A percentile compares a stretch with the other conserved stretches of the same genome.
phyloP scores from a whole-genome alignment of 225 moss, liverwort and hornwort species.

The Neckera pumila region DNA sequence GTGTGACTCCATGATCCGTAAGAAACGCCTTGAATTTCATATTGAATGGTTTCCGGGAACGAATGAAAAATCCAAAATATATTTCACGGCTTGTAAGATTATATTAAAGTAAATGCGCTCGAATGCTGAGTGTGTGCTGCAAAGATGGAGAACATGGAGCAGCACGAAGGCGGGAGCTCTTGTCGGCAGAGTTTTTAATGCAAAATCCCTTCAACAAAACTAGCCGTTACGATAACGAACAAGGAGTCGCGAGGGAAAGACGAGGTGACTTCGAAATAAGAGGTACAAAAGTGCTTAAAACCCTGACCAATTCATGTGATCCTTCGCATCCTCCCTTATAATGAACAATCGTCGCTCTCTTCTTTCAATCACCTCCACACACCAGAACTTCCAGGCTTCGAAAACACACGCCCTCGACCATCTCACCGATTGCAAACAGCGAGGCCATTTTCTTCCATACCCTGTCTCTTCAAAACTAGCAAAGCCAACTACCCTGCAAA shows the following conservation, averaged over 20 bases:
- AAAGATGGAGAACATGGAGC: neutral
- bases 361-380: neutral
- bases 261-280: neutral
- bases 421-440: neutral
- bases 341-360: neutral
- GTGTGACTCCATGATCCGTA: constrained; percentile 77
- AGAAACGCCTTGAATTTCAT: constrained; percentile 95
- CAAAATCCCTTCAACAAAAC: neutral
- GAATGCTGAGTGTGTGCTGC: neutral
- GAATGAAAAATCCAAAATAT: neutral
- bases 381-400: neutral
- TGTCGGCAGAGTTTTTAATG: no score
- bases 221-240: neutral
- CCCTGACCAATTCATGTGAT: neutral
- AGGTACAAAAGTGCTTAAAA: neutral
- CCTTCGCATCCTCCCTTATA: neutral
- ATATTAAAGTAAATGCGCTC: neutral
- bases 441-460: neutral
- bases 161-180: neutral
- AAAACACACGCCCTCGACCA: neutral
- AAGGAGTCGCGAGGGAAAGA: neutral
- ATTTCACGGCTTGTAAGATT: neutral
- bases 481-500: neutral
- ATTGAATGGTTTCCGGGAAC: neutral
- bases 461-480: neutral